Conservation (phyloP, 2,329 filamentous ascomycete genomes). For the Talaromyces atroroseus region DNA sequence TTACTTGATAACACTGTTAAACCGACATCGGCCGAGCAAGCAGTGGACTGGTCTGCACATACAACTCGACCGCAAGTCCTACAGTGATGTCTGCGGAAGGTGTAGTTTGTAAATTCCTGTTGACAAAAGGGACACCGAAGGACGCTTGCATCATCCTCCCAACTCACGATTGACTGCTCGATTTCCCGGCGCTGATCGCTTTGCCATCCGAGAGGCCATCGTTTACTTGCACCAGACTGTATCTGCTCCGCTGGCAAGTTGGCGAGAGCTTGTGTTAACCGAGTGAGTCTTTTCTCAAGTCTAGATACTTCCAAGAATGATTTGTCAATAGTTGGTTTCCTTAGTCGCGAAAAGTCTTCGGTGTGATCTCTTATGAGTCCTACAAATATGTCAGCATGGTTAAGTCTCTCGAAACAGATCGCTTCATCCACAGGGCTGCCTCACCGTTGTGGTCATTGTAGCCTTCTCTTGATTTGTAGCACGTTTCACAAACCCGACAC, state of each 20-base stretch:
- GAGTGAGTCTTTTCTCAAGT: constrained; percentile 85
- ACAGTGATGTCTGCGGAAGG: constrained; percentile 90
- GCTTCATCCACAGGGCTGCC: background rate
- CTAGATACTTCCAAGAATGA: constrained; percentile 82
- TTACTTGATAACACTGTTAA: constrained; percentile 66
- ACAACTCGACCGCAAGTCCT: constrained; percentile 89
- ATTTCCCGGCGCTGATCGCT: constrained; percentile 72
- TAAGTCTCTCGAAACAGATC: background rate
- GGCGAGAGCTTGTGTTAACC: constrained; percentile 77
- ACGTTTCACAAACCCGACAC: constrained; percentile 97
- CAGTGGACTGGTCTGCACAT: constrained; percentile 79
- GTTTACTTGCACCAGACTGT: constrained; percentile 44
- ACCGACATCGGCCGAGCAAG: constrained; percentile 77
- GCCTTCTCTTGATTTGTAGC: constrained; percentile 91
- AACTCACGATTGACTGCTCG: constrained; percentile 88
- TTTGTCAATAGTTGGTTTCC: constrained; percentile 74
- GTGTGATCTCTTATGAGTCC: constrained; percentile 67
- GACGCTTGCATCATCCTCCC: constrained; percentile 86
- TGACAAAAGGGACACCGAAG: constrained; percentile 85
- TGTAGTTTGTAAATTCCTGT: constrained; percentile 90
- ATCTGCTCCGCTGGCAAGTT: constrained; percentile 64
- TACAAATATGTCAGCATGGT: constrained; percentile 13
- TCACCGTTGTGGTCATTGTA: constrained; percentile 79
- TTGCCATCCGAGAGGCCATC: constrained; percentile 55
- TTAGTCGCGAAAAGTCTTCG: constrained; percentile 61